A percentile compares a stretch with the other conserved stretches of the same genome.
Conservation (phyloP, 345 rosid genomes). For the Gossypium arboreum region DNA sequence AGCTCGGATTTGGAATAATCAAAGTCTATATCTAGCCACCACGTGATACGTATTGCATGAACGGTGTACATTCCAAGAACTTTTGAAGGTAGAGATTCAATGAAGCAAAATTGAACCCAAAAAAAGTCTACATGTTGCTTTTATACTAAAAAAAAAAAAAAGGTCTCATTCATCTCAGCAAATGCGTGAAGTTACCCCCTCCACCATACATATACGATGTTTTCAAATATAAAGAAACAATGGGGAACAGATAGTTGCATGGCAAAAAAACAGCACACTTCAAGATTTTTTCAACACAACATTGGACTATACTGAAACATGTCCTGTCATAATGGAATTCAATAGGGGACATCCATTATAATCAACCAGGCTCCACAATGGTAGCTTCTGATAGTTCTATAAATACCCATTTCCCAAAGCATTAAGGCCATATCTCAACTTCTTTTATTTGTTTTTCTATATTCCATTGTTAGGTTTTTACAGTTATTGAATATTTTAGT, state of each 20-base stretch:
- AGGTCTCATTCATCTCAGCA: constrained; percentile 18
- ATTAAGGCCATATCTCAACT: constrained; percentile 17
- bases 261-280: background rate
- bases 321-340: constrained; percentile 18
- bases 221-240: background rate
- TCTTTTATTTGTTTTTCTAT: background rate
- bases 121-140: constrained; percentile 18
- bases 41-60: constrained; percentile 19
- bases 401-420: constrained; percentile 22
- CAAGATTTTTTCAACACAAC: background rate
- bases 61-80: constrained; percentile 18
- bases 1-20: background rate
- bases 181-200: constrained; percentile 6
- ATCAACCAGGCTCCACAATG: background rate
- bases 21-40: background rate
- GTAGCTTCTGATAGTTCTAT: constrained; percentile 15
- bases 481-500: background rate
- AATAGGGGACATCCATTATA: constrained; percentile 29
- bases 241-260: constrained; percentile 6
- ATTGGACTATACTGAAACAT: constrained; percentile 10
- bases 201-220: background rate
- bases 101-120: constrained; percentile 6
- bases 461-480: background rate
- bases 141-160: constrained; percentile 25
- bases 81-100: background rate